Evolutionary conservation across 1,139 yeast genomes (phyloP).

Genomic region (Yamadazyma dendronema): DNA sequence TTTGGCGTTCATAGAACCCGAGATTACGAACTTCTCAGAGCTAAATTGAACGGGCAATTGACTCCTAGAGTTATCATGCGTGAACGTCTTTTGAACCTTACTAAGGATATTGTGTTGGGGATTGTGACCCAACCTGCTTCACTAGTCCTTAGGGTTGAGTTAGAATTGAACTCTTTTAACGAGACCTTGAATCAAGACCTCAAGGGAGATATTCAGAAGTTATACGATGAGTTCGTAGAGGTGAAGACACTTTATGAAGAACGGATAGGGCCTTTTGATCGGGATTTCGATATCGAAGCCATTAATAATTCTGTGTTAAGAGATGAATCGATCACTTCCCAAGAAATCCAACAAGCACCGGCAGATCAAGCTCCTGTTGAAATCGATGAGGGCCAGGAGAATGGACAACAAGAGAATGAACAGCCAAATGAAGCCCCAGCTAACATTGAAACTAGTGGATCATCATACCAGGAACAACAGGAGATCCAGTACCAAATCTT

Average conservation of each 20-base stretch:
- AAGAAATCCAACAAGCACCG: not conserved
- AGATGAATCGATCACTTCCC: conserved; percentile 1
- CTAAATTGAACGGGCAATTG: conserved; percentile 11
- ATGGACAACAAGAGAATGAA: not conserved
- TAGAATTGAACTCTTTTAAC: conserved; percentile 19
- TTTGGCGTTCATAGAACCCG: conserved; percentile 21
- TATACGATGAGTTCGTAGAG: conserved; percentile 8
- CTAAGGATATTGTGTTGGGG: conserved; percentile 23
- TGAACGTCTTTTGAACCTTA: conserved; percentile 15
- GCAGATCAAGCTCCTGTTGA: conserved; percentile 1
- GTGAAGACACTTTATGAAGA: conserved; percentile 1
- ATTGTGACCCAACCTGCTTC: conserved; percentile 23
- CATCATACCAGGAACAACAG: not conserved
- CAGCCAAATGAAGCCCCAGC: not conserved
- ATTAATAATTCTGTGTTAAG: not conserved
- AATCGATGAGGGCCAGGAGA: not conserved
- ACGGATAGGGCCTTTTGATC: not conserved
- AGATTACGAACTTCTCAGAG: conserved; percentile 24
- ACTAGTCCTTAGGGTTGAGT: conserved; percentile 14
- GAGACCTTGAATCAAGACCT: conserved; percentile 20
- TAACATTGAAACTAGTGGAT: too few relatives aligned
- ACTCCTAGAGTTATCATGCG: conserved; percentile 11
- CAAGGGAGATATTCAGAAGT: conserved; percentile 7
- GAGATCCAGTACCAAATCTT: conserved; percentile 12
- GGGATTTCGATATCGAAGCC: conserved; percentile 1